Evolutionary conservation across 768 basidiomycete genomes (phyloP).

Genomic region (Podaxis sp.): DNA sequence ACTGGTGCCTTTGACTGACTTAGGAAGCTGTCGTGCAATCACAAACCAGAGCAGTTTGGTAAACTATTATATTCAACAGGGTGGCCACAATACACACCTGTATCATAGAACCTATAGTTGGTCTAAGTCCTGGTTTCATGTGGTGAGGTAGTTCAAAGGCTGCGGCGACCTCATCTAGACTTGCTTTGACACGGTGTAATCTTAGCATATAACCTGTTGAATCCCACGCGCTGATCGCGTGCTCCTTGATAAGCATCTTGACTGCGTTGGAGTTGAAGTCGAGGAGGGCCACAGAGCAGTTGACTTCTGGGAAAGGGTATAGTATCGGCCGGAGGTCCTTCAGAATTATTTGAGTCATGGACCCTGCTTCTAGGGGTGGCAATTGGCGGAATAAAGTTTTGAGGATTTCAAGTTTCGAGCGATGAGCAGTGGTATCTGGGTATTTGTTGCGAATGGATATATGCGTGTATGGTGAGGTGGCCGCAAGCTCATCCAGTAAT

Average conservation of each 20-base stretch:
- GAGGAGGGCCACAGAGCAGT: conserved; percentile 50
- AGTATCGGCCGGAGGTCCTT: conserved; percentile 82
- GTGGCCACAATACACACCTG: conserved; percentile 40
- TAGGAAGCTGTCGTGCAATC: conserved; percentile 63
- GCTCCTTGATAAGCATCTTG: conserved; percentile 52
- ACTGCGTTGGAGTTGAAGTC: conserved; percentile 59
- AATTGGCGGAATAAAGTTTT: conserved; percentile 58
- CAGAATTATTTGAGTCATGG: conserved; percentile 84
- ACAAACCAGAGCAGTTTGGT: neutral
- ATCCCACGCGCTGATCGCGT: conserved; percentile 79
- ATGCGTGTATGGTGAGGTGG: conserved; percentile 61
- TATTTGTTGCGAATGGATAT: conserved; percentile 38
- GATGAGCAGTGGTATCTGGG: conserved; percentile 16
- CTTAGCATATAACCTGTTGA: conserved; percentile 49
- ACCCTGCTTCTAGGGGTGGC: conserved; percentile 60
- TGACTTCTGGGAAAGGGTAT: conserved; percentile 58
- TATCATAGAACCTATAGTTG: conserved; percentile 59
- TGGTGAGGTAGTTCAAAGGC: conserved; percentile 37
- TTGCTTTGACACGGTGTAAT: conserved; percentile 54
- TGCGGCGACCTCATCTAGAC: conserved; percentile 55
- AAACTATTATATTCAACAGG: neutral
- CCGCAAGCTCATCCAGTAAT: conserved; percentile 75
- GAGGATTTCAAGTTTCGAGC: conserved; percentile 41
- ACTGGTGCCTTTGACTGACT: conserved; percentile 73
- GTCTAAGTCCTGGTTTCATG: conserved; percentile 30